A percentile compares a stretch with the other conserved stretches of the same genome.
Evolutionary conservation across 2,329 filamentous ascomycete species (phyloP).

Genomic region (Fusarium anthophilum): DNA sequence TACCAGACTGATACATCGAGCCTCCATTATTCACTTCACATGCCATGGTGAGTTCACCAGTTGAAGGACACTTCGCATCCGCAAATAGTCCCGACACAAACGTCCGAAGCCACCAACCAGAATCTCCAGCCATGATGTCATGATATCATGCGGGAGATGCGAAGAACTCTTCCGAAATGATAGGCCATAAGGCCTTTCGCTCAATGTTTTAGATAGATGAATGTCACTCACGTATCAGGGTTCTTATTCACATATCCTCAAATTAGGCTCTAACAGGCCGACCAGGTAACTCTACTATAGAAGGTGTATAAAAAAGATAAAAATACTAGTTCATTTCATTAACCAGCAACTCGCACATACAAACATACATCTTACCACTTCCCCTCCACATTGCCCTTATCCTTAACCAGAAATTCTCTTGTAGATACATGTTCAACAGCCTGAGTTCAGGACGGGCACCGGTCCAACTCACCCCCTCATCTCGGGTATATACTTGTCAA

Average conservation of each 20-base stretch:
- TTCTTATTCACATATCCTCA: not conserved
- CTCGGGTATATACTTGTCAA: slow-evolving; percentile 45
- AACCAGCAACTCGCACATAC: slow-evolving; percentile 42
- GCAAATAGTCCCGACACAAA: not conserved
- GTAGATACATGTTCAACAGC: slow-evolving; percentile 42
- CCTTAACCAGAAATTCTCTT: slow-evolving; percentile 26
- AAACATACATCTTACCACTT: slow-evolving; percentile 36
- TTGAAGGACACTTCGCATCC: no score
- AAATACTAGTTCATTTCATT: slow-evolving; percentile 45
- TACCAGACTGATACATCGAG: not conserved
- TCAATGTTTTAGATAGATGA: no score
- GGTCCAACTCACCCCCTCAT: slow-evolving; percentile 34
- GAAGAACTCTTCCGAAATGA: not conserved
- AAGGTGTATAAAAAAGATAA: slow-evolving; percentile 30
- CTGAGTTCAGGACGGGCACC: slow-evolving; percentile 35
- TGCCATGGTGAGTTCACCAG: not conserved
- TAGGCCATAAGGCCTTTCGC: not conserved
- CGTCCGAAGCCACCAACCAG: not conserved
- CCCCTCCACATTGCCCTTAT: slow-evolving; percentile 6
- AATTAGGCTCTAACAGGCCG: not conserved
- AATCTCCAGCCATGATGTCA: not conserved
- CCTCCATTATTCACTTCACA: not conserved
- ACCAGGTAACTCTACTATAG: not conserved
- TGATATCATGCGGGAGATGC: not conserved
- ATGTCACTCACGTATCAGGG: not conserved